Evolutionary conservation across 2,329 filamentous ascomycete genomes (phyloP), one percentile per base, ranked within the genome.

Genomic region (Cordyceps pruinosa): DNA sequence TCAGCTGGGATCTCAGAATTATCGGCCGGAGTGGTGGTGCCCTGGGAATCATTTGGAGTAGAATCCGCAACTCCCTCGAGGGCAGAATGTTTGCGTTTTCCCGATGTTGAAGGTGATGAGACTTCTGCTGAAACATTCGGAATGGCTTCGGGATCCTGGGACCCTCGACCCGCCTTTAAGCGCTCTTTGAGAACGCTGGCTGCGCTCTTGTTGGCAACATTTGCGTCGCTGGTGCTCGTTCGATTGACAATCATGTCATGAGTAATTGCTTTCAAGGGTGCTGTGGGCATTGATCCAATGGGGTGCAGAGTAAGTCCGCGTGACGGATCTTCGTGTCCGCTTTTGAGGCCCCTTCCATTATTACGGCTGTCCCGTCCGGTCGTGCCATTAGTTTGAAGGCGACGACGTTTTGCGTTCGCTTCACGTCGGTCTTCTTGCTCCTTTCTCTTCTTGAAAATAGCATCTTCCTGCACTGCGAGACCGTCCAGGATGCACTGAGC

Each of bases 151-250:
- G 59, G 60, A 12, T 61, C 56, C 4, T 63, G 59, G 12, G 62
- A 56, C 2, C 61, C 58, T 54, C 69, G 69, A 25, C 62, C 64
- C 5, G 63, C 76, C 67, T 91, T 82, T 57, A 97, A 79, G 66
- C 89, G 85, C 64, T 88, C 87, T 72, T 95, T 95, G 52, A 99
- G 75, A 21, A 88, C 88, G 60, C 90, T 92, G 32, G 94, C 94
- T 25, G 94, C 94, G 66, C 90, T 97, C 73, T 96, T 96, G 75
- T 99, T 99, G 56, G 91, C 90, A 56, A 84, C 76, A 61, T 90
- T 93, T 30, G 89, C 84, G 65, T 86, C 85, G 58, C 83, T 79
- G 34, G 83, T 75, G 26, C 79, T 76, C 26, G 80, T 82, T 58
- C 87, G 83, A 67, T 93, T 93, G 60, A 94, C 85, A 8, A 96